Percentiles rank a stretch among this genome's conserved stretches.
These are phyloP conservation scores for Prinsepia uniflora DNA, from an alignment of 306 rosid genomes.

Conservation along the genomic window DNA sequence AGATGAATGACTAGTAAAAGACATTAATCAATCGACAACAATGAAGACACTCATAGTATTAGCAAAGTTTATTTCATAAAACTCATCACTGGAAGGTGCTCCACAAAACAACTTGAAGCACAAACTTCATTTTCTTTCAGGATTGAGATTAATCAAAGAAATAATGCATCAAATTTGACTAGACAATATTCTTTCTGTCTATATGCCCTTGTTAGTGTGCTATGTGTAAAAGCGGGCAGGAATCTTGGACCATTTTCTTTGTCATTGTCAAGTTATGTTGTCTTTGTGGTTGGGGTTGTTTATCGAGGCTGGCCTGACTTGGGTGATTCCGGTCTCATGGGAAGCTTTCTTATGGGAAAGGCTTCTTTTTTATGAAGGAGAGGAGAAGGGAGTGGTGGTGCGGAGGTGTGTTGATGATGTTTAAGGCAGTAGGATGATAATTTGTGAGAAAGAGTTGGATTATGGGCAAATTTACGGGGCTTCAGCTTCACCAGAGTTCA, in stretches of 20 bases:
- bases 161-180: neutral
- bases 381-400: neutral
- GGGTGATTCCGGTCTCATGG: slow-evolving; percentile 3
- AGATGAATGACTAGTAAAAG: neutral
- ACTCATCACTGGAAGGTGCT: neutral
- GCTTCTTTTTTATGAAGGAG: neutral
- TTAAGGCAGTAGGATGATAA: neutral
- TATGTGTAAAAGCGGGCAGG: neutral
- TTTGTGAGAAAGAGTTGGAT: neutral
- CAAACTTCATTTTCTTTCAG: neutral
- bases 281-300: neutral
- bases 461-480: neutral
- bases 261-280: neutral
- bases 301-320: neutral
- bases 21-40: neutral
- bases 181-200: neutral
- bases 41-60: neutral
- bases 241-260: neutral
- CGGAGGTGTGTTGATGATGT: neutral
- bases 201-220: neutral
- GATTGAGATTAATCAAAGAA: neutral
- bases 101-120: too few species aligned
- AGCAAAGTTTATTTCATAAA: neutral
- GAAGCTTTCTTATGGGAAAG: neutral
- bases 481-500: neutral